Conservation (phyloP, 768 basidiomycete genomes). For the Amanita subjunquillea region DNA sequence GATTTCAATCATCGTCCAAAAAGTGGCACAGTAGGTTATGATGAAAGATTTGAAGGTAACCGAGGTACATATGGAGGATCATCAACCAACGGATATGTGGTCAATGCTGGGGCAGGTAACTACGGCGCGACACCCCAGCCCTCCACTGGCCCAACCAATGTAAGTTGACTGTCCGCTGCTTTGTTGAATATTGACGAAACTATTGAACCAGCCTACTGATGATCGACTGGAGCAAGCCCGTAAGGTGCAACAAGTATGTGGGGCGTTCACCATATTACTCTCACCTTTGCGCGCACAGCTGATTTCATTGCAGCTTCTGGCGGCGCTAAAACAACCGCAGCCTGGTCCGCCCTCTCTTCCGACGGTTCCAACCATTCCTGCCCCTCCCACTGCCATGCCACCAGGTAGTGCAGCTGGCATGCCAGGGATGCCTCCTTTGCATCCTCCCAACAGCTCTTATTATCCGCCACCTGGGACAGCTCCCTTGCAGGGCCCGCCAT, state of each 20-base stretch:
- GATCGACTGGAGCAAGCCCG: conserved; percentile 84
- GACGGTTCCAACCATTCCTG: conserved; percentile 19
- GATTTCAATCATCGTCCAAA: conserved; percentile 24
- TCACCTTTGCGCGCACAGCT: neutral
- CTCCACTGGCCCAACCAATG: conserved; percentile 12
- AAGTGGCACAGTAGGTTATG: conserved; percentile 17
- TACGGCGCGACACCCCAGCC: conserved; percentile 21
- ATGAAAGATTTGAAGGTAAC: conserved; percentile 30
- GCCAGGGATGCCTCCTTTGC: conserved; percentile 25
- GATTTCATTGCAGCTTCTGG: conserved; percentile 38
- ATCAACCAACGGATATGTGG: conserved; percentile 19
- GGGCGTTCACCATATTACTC: neutral
- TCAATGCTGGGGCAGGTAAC: conserved; percentile 11
- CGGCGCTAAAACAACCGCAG: conserved; percentile 69
- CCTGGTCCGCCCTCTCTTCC: conserved; percentile 16
- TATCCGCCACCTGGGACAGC: conserved; percentile 28
- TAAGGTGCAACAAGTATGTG: conserved; percentile 65
- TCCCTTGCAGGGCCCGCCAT: conserved; percentile 15
- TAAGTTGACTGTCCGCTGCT: conserved; percentile 7
- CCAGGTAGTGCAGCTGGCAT: conserved; percentile 8
- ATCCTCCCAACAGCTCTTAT: conserved; percentile 26
- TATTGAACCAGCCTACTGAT: conserved; percentile 37
- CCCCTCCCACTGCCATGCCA: conserved; percentile 25
- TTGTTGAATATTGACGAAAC: neutral
- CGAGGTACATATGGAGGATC: conserved; percentile 24